Evolutionary conservation across 805 yeast species (phyloP).

Genomic region (Kodamaea kaohsiungensis): DNA sequence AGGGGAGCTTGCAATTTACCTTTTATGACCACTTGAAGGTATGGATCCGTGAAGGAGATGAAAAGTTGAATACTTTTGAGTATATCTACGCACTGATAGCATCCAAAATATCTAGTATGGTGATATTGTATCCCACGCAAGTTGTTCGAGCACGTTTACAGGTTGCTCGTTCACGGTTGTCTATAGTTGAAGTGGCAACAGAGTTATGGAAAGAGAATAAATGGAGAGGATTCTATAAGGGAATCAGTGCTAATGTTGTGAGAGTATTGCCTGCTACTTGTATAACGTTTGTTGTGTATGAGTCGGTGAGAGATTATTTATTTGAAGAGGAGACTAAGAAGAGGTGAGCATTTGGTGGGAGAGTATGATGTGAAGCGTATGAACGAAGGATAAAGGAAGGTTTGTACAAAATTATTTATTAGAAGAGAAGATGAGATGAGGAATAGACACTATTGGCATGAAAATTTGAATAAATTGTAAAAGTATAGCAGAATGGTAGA

Average conservation of each 20-base stretch:
- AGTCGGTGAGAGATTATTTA: slow-evolving; percentile 40
- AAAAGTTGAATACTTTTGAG: slow-evolving; percentile 49
- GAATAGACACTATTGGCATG: no score
- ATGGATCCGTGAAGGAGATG: slow-evolving; percentile 11
- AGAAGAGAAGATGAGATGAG: no score
- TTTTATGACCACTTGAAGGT: slow-evolving; percentile 77
- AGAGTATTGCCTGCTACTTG: slow-evolving; percentile 94
- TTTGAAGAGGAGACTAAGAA: neutral
- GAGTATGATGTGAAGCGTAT: neutral
- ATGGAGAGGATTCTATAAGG: slow-evolving; percentile 73
- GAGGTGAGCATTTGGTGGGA: neutral
- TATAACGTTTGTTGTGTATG: slow-evolving; percentile 85
- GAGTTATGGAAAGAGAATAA: slow-evolving; percentile 56
- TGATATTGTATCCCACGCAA: slow-evolving; percentile 80
- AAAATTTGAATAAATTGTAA: no score
- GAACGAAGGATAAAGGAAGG: no score
- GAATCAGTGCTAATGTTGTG: slow-evolving; percentile 72
- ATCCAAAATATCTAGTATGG: slow-evolving; percentile 69
- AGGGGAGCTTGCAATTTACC: slow-evolving; percentile 86
- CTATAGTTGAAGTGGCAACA: slow-evolving; percentile 31
- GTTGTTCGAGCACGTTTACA: slow-evolving; percentile 79
- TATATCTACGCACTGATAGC: slow-evolving; percentile 66
- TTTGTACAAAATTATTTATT: no score
- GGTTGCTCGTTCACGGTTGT: slow-evolving; percentile 8
- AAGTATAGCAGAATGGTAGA: no score